Base-by-base conservation (phyloP, 257 asterid species). In the Parsonsia alboflavescens region DNA sequence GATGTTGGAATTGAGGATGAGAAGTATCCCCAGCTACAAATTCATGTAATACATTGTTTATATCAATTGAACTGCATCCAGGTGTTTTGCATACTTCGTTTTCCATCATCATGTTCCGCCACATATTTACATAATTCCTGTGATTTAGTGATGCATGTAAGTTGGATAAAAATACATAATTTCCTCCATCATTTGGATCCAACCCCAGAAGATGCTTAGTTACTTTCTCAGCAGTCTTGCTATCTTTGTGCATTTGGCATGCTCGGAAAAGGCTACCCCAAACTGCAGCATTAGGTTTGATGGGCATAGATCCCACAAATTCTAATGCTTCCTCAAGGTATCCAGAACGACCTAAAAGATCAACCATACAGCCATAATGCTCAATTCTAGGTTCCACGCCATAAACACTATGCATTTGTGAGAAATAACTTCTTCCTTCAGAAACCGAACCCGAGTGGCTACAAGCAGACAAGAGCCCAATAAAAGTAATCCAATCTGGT, bases 301-400 rank as follows among this genome's bases (percentile, higher is more conserved):
- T 71, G 42, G 80, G 84, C 84, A 74, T 80, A 70, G 71, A 12
- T 64, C 53, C 64, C 70, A 79, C 72, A 46, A 83, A 83, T 53
- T 79, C 61, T 16, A 79, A 64, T 44, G 86, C 86, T 77, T 80
- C 86, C 72, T 77, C 65, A 64, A 83, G 79, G 62, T 45, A 73
- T 30, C 84, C 84, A 1, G 84, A 74, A 66, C 80, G 80, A 72
- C 84, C 80, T 63, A 80, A 72, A 77, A 77, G 84, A 74, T 83
- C 84, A 71, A 80, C 76, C 84, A 83, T 73, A 45, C 82, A 80
- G 33, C 86, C 86, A 42, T 80, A 83, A 74, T 83, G 86, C 73
- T 83, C 84, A 71, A 82, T 82, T 71, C 71, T 73, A 1, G 78
- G 86, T 26, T 79, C 76, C 58, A 83, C 54, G 15, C 76, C 78